These are phyloP conservation scores for Lagenidium giganteum DNA, from an alignment of 352 stramenopile species.

Conservation along the genomic window DNA sequence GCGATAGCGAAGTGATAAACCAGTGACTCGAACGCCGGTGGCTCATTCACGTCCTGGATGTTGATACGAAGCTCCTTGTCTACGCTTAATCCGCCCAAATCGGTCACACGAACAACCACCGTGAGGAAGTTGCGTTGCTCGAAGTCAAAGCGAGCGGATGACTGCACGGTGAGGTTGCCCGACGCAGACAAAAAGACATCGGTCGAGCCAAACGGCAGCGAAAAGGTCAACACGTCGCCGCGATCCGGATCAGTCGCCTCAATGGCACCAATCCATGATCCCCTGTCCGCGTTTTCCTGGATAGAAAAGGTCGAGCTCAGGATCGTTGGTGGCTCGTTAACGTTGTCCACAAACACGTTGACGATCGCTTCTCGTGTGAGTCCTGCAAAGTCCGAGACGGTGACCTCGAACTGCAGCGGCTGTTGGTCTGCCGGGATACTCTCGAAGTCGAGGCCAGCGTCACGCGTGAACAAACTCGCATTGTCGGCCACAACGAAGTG, in stretches of 20 bases:
- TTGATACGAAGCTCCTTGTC: conserved; percentile 36
- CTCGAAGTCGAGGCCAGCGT: conserved; percentile 32
- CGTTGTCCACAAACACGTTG: conserved; percentile 39
- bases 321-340: conserved; percentile 38
- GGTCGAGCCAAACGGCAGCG: conserved; percentile 20
- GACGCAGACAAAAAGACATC: conserved; percentile 27
- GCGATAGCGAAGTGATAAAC: conserved; percentile 29
- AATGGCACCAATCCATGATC: conserved; percentile 34
- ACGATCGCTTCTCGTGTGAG: conserved; percentile 30
- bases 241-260: conserved; percentile 27
- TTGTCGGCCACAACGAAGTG: conserved; percentile 9
- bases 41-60: conserved; percentile 46
- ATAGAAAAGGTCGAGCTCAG: conserved; percentile 30
- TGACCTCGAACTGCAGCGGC: conserved; percentile 20
- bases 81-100: conserved; percentile 25
- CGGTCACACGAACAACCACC: conserved; percentile 26
- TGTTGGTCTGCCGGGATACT: conserved; percentile 12
- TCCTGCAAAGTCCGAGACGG: conserved; percentile 27
- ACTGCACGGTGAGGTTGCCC: conserved; percentile 36
- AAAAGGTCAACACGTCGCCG: conserved; percentile 23
- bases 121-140: conserved; percentile 32
- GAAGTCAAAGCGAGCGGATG: conserved; percentile 35
- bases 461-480: conserved; percentile 15
- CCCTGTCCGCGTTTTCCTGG: conserved; percentile 33
- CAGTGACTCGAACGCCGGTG: conserved; percentile 33